A percentile compares a stretch with the other conserved stretches of the same genome.
Evolutionary conservation across 2,329 filamentous ascomycete species (phyloP).

Genomic region (Claviceps sp.): DNA sequence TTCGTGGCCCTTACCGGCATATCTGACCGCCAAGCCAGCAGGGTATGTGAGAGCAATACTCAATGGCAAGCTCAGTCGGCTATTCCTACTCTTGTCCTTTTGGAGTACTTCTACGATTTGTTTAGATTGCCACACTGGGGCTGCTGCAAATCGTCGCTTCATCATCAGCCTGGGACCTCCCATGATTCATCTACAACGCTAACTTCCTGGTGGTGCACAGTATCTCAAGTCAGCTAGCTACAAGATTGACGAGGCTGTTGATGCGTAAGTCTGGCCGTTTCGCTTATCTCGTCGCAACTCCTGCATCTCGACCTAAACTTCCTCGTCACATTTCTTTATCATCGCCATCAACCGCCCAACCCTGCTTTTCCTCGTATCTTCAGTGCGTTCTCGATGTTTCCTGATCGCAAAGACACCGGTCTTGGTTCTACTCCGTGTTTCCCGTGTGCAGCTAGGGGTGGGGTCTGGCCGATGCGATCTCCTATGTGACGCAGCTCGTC

Average conservation of each 20-base stretch:
- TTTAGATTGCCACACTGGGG: not conserved
- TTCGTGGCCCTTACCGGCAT: slow-evolving; percentile 31
- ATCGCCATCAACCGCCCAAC: not conserved
- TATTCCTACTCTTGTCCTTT: not conserved
- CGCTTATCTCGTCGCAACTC: not conserved
- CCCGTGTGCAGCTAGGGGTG: slow-evolving; percentile 7
- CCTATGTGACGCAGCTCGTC: slow-evolving; percentile 17
- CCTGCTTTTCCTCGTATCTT: not conserved
- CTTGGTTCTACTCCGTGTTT: not conserved
- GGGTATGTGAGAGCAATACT: slow-evolving; percentile 23
- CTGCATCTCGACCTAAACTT: not conserved
- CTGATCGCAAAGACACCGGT: not conserved
- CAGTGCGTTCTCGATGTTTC: not conserved
- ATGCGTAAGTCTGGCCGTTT: slow-evolving; percentile 36
- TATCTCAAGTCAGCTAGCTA: slow-evolving; percentile 35
- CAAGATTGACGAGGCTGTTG: slow-evolving; percentile 39
- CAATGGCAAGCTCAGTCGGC: not conserved
- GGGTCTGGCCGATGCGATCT: slow-evolving; percentile 17
- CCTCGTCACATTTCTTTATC: not conserved
- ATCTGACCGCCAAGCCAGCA: slow-evolving; percentile 28
- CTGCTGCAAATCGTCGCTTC: not conserved
- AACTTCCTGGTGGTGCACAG: slow-evolving; percentile 18
- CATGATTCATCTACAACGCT: slow-evolving; percentile 8
- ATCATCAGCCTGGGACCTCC: not conserved
- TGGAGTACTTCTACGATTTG: not conserved